Percentiles rank a stretch among this genome's conserved stretches.
Conservation (phyloP, 208 protist genomes). For the Leishmania tarentolae region DNA sequence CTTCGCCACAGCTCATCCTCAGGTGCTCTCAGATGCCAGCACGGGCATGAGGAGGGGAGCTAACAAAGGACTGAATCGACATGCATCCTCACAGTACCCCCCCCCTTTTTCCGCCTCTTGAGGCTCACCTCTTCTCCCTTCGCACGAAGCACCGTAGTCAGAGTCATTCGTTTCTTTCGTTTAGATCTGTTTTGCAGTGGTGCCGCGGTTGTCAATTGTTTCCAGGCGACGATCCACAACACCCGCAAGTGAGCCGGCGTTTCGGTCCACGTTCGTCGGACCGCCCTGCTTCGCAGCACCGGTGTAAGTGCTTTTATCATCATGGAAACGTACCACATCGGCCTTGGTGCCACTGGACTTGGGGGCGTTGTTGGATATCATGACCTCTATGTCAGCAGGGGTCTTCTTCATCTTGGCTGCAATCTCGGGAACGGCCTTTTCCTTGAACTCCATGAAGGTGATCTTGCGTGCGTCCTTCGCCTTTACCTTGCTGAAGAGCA, state of each 20-base stretch:
- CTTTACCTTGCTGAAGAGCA: slow-evolving; percentile 93
- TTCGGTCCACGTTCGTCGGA: slow-evolving; percentile 90
- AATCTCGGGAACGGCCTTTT: slow-evolving; percentile 81
- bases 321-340: slow-evolving; percentile 88
- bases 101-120: background rate
- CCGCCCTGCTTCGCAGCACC: slow-evolving; percentile 89
- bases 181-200: slow-evolving; percentile 79
- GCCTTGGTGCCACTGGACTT: slow-evolving; percentile 80
- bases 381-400: slow-evolving; percentile 57
- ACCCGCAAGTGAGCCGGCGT: slow-evolving; percentile 77
- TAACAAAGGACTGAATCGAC: background rate
- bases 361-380: slow-evolving; percentile 51
- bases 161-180: background rate
- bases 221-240: slow-evolving; percentile 83
- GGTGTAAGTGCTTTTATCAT: slow-evolving; percentile 92
- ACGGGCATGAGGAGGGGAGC: background rate
- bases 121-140: background rate
- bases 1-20: background rate
- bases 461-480: slow-evolving; percentile 89
- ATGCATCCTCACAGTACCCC: no score
- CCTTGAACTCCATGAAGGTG: slow-evolving; percentile 69
- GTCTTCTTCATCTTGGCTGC: slow-evolving; percentile 88
- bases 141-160: background rate
- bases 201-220: slow-evolving; percentile 76
- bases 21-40: background rate